Evolutionary conservation across 345 rosid genomes (phyloP).

Genomic region (Murraya paniculata): DNA sequence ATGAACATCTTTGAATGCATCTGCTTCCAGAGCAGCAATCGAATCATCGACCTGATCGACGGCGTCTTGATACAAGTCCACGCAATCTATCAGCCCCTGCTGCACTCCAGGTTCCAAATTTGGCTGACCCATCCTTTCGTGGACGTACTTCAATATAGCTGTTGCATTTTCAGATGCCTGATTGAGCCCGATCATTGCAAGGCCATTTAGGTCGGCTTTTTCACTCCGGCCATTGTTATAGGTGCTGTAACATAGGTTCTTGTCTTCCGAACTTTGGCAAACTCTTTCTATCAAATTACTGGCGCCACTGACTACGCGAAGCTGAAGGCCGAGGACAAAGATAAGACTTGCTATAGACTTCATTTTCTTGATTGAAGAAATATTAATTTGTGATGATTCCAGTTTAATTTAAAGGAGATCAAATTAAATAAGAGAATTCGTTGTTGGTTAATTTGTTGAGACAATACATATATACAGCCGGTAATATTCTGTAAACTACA

Average conservation of each 20-base stretch:
- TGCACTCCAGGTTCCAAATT: conserved; percentile 43
- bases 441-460: not conserved
- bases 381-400: not conserved
- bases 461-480: not conserved
- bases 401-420: not conserved
- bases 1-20: conserved; percentile 32
- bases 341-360: conserved; percentile 8
- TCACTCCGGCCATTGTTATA: conserved; percentile 34
- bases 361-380: conserved; percentile 19
- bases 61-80: conserved; percentile 50
- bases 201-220: conserved; percentile 36
- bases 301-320: not conserved
- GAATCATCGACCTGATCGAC: conserved; percentile 60
- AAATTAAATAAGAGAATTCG: not conserved
- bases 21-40: conserved; percentile 42
- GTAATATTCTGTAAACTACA: not conserved
- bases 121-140: conserved; percentile 20
- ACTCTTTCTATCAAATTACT: conserved; percentile 21
- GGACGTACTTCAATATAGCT: conserved; percentile 34
- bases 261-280: conserved; percentile 39
- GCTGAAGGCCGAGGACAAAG: conserved; percentile 19
- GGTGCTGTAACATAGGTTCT: conserved; percentile 46
- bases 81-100: conserved; percentile 61
- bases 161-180: conserved; percentile 46
- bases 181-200: conserved; percentile 48